Conservation (phyloP, 495 filamentous ascomycete species). For the Aspergillus coremiiformis region DNA sequence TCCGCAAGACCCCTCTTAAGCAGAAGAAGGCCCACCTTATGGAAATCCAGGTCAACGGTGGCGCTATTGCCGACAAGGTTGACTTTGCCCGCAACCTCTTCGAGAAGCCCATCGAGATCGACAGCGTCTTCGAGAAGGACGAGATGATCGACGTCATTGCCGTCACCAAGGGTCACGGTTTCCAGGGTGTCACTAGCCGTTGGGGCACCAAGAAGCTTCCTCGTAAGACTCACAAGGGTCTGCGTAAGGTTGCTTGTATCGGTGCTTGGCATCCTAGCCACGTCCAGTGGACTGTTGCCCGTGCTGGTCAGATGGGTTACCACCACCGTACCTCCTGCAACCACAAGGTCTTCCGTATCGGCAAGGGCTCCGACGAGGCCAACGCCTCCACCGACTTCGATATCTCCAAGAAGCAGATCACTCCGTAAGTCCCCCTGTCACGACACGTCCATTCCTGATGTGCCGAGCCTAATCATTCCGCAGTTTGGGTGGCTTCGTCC, state of each 20-base stretch:
- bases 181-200: constrained; percentile 90
- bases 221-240: constrained; percentile 99
- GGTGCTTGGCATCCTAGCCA: constrained; percentile 99
- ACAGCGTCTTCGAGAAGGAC: constrained; percentile 96
- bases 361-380: constrained; percentile 76
- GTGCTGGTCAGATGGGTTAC: constrained; percentile 99
- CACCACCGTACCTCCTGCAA: constrained; percentile 99
- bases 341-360: constrained; percentile 99
- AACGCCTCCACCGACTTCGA: constrained; percentile 96
- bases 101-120: constrained; percentile 94
- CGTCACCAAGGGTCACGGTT: constrained; percentile 99
- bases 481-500: constrained; percentile 97
- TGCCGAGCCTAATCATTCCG: constrained; percentile 25
- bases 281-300: constrained; percentile 99
- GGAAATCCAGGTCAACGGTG: constrained; percentile 99
- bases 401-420: constrained; percentile 98
- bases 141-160: constrained; percentile 99
- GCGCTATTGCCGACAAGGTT: constrained; percentile 90
- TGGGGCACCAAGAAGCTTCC: constrained; percentile 99
- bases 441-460: not conserved
- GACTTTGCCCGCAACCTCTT: constrained; percentile 89
- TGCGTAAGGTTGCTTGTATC: constrained; percentile 99
- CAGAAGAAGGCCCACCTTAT: constrained; percentile 99
- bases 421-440: constrained; percentile 68
- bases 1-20: constrained; percentile 98